Percentiles rank a stretch among this genome's conserved stretches.
Evolutionary conservation across 2,329 filamentous ascomycete genomes (phyloP).

Genomic region (Fusarium sp.): DNA sequence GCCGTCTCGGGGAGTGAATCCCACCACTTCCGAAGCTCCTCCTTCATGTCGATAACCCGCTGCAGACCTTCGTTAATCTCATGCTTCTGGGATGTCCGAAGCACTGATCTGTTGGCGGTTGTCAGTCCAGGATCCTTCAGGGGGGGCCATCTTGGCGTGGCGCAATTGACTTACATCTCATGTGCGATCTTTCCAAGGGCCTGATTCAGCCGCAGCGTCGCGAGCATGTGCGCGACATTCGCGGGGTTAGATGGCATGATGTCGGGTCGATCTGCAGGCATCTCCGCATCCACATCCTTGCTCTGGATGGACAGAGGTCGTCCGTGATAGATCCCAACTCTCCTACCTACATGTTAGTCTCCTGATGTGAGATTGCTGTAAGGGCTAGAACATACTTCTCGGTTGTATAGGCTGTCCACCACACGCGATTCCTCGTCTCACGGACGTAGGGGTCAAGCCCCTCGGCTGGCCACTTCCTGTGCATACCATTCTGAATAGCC

Average conservation of each 20-base stretch:
- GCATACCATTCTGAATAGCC: constrained; percentile 72
- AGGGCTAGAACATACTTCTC: constrained; percentile 58
- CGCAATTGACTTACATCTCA: constrained; percentile 51
- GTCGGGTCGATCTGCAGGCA: constrained; percentile 60
- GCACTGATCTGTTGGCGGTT: constrained; percentile 44
- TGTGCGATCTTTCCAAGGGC: constrained; percentile 52
- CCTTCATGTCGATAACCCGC: constrained; percentile 51
- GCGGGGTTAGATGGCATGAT: constrained; percentile 56
- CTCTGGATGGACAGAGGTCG: constrained; percentile 65
- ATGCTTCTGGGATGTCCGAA: constrained; percentile 49
- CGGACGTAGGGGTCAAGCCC: constrained; percentile 60
- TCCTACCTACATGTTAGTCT: constrained; percentile 49
- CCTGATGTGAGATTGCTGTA: not conserved
- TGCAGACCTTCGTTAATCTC: constrained; percentile 49
- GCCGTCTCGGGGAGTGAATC: constrained; percentile 49
- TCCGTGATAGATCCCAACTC: constrained; percentile 68
- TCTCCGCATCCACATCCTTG: constrained; percentile 65
- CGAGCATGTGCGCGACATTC: constrained; percentile 61
- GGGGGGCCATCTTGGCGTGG: not conserved
- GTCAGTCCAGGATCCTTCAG: constrained; percentile 14
- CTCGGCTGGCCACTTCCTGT: constrained; percentile 62
- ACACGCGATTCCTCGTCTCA: constrained; percentile 66
- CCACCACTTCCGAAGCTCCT: constrained; percentile 55
- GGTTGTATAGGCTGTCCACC: constrained; percentile 68
- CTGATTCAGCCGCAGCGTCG: constrained; percentile 54